Percentiles rank a stretch among this genome's conserved stretches.
Evolutionary conservation across 345 rosid genomes (phyloP).

Genomic region (Corymbia maculata): DNA sequence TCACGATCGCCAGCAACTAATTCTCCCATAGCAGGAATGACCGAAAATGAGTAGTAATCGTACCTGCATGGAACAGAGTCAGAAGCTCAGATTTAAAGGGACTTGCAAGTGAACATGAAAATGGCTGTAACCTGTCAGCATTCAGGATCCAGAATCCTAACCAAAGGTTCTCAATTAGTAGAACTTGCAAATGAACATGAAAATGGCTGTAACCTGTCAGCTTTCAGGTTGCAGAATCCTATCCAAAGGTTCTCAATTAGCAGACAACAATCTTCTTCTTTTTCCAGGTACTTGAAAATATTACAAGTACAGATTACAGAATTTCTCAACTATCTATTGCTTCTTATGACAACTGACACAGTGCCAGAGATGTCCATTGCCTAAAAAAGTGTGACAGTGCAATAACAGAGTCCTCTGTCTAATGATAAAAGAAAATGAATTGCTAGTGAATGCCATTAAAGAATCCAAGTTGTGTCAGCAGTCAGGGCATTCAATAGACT

Average conservation of each 20-base stretch:
- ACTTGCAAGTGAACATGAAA: not conserved
- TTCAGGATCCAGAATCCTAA: not conserved
- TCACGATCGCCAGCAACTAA: constrained; percentile 71
- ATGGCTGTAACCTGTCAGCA: not conserved
- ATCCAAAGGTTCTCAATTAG: not conserved
- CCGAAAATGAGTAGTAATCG: constrained; percentile 70
- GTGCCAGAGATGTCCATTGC: not conserved
- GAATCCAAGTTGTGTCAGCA: not conserved
- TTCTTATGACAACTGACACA: not conserved
- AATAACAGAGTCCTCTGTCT: not conserved
- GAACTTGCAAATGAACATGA: not conserved
- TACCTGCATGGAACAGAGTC: constrained; percentile 39
- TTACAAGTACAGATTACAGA: not conserved
- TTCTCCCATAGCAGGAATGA: constrained; percentile 81
- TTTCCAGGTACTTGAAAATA: not conserved
- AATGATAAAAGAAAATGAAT: not conserved
- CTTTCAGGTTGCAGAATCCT: not conserved
- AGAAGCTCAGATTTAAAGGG: not conserved
- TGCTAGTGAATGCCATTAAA: not conserved
- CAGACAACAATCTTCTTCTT: not conserved
- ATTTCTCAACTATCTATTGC: not conserved
- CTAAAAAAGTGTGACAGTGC: not conserved
- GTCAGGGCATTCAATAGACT: not conserved
- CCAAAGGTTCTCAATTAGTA: not conserved
- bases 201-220: not conserved